Evolutionary conservation across 73 alveolate genomes (phyloP).

Genomic region (Paramecium octaurelia): DNA sequence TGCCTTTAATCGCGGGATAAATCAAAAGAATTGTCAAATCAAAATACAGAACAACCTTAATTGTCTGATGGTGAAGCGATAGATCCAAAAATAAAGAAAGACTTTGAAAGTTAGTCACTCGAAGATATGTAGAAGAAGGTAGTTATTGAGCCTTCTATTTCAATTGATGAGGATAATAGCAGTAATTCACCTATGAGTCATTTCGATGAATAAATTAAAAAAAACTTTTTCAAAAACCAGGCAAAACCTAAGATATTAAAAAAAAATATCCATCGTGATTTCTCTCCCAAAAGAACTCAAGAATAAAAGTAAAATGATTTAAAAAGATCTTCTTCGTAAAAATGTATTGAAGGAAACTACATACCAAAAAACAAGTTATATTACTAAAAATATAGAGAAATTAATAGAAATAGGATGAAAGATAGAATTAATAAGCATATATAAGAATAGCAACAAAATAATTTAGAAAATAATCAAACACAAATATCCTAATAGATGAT

Average conservation of each 20-base stretch:
- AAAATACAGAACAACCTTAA: too few species aligned
- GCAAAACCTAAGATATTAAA: not conserved
- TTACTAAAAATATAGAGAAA: not conserved
- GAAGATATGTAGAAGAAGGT: not conserved
- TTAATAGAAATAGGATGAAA: not conserved
- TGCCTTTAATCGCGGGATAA: too few species aligned
- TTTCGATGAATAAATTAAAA: not conserved
- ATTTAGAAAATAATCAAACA: not conserved
- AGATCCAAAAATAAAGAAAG: too few species aligned
- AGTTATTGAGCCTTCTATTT: not conserved
- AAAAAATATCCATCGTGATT: not conserved
- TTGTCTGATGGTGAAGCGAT: too few species aligned
- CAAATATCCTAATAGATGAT: not conserved
- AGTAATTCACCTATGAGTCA: not conserved
- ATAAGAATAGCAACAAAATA: too few species aligned
- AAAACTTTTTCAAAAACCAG: not conserved
- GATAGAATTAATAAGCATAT: not conserved
- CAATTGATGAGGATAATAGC: not conserved
- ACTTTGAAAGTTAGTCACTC: not conserved
- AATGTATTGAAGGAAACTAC: not conserved
- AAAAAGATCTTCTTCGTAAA: not conserved
- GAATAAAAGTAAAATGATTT: not conserved
- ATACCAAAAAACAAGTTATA: not conserved
- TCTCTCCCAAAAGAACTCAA: not conserved
- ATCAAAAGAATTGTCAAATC: too few species aligned